These are phyloP conservation scores for Herpetomonas tarakana DNA, from an alignment of 208 protist genomes.

Conservation along the genomic window DNA sequence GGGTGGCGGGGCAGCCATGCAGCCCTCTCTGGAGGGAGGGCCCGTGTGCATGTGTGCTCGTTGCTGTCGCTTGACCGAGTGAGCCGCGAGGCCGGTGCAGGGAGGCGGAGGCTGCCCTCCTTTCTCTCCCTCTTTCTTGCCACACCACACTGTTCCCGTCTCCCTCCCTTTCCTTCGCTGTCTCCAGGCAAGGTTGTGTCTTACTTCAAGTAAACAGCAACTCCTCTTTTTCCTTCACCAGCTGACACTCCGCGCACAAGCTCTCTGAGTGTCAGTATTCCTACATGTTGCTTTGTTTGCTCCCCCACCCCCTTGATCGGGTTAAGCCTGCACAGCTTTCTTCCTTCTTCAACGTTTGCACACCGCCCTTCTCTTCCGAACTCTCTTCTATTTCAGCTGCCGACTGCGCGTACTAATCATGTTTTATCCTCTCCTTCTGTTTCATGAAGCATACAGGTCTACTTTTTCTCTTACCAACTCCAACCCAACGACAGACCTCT, in stretches of 20 bases:
- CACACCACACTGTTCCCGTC: background rate
- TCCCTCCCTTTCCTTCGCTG: background rate
- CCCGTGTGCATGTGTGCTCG: background rate
- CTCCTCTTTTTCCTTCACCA: no score
- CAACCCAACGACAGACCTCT: no score
- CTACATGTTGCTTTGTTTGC: no score
- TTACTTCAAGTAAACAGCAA: no score
- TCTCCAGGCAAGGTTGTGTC: no score
- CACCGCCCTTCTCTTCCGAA: background rate
- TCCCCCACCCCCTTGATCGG: no score
- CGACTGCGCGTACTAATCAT: background rate
- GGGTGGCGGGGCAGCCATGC: background rate
- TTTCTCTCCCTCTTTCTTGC: background rate
- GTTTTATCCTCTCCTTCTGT: background rate
- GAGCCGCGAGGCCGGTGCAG: no score
- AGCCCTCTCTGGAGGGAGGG: background rate
- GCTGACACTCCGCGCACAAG: no score
- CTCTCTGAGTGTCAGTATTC: no score
- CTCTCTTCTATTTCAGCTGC: background rate
- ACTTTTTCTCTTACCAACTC: no score
- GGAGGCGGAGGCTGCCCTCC: no score
- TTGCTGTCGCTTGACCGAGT: background rate
- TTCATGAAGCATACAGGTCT: no score
- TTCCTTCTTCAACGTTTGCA: background rate
- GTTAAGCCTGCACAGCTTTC: background rate